These are phyloP conservation scores for Panus rudis DNA, from an alignment of 768 basidiomycete species.

Conservation along the genomic window DNA sequence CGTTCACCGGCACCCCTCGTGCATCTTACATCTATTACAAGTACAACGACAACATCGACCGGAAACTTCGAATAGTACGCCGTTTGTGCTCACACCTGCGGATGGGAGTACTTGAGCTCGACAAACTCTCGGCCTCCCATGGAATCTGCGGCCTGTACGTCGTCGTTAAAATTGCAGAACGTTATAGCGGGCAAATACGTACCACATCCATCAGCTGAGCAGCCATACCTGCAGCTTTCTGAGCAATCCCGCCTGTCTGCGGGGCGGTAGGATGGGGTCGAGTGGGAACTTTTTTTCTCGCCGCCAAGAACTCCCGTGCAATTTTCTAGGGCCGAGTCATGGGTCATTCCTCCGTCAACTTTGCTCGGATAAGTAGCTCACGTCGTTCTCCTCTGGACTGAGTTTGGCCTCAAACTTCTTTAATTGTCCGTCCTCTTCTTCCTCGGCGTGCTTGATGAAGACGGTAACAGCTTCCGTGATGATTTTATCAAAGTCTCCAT, in stretches of 20 bases:
- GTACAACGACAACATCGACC: too few species aligned
- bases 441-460: not conserved
- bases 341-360: too few species aligned
- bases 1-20: too few species aligned
- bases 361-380: not conserved
- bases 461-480: not conserved
- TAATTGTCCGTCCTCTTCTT: not conserved
- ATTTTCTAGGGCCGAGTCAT: too few species aligned
- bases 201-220: too few species aligned
- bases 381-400: not conserved
- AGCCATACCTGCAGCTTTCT: constrained; percentile 15
- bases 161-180: too few species aligned
- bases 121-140: constrained; percentile 13
- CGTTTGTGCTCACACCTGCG: constrained; percentile 8
- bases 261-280: constrained; percentile 17
- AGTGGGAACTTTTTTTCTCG: constrained; percentile 14
- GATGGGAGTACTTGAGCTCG: constrained; percentile 13
- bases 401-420: not conserved
- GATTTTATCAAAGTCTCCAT: not conserved
- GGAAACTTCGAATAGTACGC: too few species aligned
- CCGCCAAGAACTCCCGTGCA: constrained; percentile 14
- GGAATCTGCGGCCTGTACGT: constrained; percentile 9
- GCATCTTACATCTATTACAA: too few species aligned
- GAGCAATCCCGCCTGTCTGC: constrained; percentile 16
- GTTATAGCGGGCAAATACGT: too few species aligned